Evolutionary conservation across 2,329 filamentous ascomycete species (phyloP).

Genomic region (Colletotrichum caudatum): DNA sequence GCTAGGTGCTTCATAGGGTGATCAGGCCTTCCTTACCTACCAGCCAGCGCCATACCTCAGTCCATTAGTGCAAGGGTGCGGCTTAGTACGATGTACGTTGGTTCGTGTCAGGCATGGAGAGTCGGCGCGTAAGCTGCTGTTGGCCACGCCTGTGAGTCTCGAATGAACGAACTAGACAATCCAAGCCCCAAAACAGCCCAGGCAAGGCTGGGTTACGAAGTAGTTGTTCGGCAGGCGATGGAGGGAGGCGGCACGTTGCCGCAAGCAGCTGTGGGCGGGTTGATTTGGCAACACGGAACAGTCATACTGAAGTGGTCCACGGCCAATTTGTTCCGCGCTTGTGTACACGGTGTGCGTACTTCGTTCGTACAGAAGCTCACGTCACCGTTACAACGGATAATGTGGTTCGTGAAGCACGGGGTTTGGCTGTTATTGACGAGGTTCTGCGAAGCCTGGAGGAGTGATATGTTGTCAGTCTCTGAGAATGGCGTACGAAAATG

Average conservation of each 20-base stretch:
- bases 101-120: neutral
- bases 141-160: neutral
- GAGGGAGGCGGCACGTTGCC: slow-evolving; percentile 14
- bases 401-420: neutral
- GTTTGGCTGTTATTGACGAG: neutral
- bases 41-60: slow-evolving; percentile 3
- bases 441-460: neutral
- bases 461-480: neutral
- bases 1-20: neutral
- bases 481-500: too few relatives aligned
- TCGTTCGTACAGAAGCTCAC: too few relatives aligned
- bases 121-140: slow-evolving; percentile 3
- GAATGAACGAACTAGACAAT: neutral
- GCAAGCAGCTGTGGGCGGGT: slow-evolving; percentile 1
- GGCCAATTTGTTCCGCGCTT: neutral
- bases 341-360: neutral
- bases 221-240: neutral
- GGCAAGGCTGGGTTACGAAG: neutral
- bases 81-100: neutral
- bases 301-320: neutral
- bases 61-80: slow-evolving; percentile 4
- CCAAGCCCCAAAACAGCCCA: neutral
- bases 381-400: neutral
- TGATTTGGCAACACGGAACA: neutral
- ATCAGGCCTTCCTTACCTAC: slow-evolving; percentile 10